Conservation (phyloP, 257 asterid species). For the Solanum sitiens region DNA sequence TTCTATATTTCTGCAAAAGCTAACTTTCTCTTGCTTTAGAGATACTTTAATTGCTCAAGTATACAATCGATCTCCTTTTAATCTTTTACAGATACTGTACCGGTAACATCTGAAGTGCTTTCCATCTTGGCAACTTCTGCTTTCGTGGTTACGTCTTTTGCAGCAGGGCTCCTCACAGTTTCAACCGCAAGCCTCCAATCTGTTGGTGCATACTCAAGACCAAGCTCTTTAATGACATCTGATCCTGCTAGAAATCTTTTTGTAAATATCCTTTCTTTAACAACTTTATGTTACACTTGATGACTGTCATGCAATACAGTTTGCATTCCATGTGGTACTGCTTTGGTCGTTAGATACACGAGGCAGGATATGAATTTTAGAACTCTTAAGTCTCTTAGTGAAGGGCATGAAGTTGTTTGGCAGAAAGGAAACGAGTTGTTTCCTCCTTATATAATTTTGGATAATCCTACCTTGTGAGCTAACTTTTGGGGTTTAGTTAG, state of each 20-base stretch:
- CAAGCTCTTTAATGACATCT: constrained; percentile 35
- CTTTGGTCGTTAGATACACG: not conserved
- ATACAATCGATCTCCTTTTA: not conserved
- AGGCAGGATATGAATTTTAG: not conserved
- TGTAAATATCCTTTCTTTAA: constrained; percentile 34
- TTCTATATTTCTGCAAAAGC: not conserved
- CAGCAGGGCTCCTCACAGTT: constrained; percentile 61
- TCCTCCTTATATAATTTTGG: not conserved
- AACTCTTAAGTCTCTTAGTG: not conserved
- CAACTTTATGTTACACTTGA: not conserved
- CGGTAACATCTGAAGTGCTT: constrained; percentile 46
- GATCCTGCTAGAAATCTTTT: constrained; percentile 77
- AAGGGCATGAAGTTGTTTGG: not conserved
- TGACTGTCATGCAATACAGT: not conserved
- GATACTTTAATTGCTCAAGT: not conserved
- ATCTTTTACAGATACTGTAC: constrained; percentile 60
- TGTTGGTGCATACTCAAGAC: constrained; percentile 52
- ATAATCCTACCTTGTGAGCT: not conserved
- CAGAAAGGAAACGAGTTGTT: not conserved
- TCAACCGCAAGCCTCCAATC: constrained; percentile 75
- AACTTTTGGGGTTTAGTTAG: not conserved
- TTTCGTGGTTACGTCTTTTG: constrained; percentile 55
- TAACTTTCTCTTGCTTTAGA: not conserved
- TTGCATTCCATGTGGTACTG: not conserved
- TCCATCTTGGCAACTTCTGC: constrained; percentile 60